Percentiles rank a stretch among this genome's conserved stretches.
Evolutionary conservation across 2,329 filamentous ascomycete species (phyloP).

Genomic region (Fusarium hostae): DNA sequence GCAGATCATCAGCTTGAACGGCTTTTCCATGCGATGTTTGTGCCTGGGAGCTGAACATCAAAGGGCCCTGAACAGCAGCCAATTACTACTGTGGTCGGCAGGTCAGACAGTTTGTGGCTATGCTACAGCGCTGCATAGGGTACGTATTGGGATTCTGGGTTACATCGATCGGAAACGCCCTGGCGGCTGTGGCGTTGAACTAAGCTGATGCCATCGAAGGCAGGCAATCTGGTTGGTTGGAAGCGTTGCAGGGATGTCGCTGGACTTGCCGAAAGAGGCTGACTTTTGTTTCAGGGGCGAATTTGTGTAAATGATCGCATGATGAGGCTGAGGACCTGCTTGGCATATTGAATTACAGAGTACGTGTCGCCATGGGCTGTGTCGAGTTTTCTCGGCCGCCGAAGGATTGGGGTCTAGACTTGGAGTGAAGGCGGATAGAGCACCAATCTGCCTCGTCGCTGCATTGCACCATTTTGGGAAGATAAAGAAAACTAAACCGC

Average conservation of each 20-base stretch:
- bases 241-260: background rate
- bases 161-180: background rate
- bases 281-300: too few relatives aligned
- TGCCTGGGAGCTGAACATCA: background rate
- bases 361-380: background rate
- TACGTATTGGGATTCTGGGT: background rate
- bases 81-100: background rate
- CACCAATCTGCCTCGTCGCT: background rate
- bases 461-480: background rate
- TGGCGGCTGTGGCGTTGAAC: background rate
- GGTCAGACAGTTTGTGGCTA: background rate
- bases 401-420: background rate
- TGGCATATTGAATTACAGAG: background rate
- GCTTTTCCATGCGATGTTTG: background rate
- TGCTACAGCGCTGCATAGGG: background rate
- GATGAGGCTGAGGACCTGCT: background rate
- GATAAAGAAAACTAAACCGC: background rate
- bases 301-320: background rate
- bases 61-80: background rate
- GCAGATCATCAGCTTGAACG: background rate
- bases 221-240: background rate
- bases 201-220: background rate
- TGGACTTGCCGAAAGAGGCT: background rate
- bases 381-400: background rate
- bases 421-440: too few relatives aligned